Evolutionary conservation across 345 rosid genomes (phyloP).

Genomic region (Streptanthus diversifolius): DNA sequence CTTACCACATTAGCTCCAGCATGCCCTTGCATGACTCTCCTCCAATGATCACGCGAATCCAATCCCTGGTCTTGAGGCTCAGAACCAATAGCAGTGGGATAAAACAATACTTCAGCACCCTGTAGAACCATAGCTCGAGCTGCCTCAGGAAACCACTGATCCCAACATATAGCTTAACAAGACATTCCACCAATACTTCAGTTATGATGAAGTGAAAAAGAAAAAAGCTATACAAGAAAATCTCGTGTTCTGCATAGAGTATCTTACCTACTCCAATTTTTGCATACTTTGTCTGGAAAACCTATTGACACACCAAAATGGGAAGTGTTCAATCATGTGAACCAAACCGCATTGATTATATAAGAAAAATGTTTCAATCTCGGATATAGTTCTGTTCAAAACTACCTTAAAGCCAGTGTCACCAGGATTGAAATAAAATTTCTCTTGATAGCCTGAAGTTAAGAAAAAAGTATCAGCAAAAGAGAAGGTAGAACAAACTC

Average conservation of each 20-base stretch:
- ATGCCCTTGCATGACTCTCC: conserved; percentile 95
- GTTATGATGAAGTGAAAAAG: neutral
- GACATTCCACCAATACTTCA: conserved; percentile 1
- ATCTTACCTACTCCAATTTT: conserved; percentile 89
- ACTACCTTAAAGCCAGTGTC: conserved; percentile 94
- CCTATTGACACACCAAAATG: conserved; percentile 47
- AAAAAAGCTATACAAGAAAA: neutral
- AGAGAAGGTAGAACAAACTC: neutral
- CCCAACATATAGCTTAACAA: conserved; percentile 88
- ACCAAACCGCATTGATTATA: neutral
- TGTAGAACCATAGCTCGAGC: conserved; percentile 87
- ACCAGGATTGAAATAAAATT: conserved; percentile 95
- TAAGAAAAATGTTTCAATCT: neutral
- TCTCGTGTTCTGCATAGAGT: neutral
- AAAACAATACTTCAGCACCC: conserved; percentile 82
- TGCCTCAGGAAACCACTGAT: conserved; percentile 90
- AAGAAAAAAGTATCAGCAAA: conserved; percentile 7
- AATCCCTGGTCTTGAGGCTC: conserved; percentile 94
- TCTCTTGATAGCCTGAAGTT: conserved; percentile 82
- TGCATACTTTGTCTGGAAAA: conserved; percentile 78
- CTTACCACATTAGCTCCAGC: conserved; percentile 94
- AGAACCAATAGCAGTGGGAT: conserved; percentile 93
- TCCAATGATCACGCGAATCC: conserved; percentile 93
- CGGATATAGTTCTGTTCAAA: neutral
- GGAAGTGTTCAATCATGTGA: neutral